Evolutionary conservation across 106 monocot genomes (phyloP), one percentile per base, ranked within the genome.

Genomic region (Dendrobium huoshanense): DNA sequence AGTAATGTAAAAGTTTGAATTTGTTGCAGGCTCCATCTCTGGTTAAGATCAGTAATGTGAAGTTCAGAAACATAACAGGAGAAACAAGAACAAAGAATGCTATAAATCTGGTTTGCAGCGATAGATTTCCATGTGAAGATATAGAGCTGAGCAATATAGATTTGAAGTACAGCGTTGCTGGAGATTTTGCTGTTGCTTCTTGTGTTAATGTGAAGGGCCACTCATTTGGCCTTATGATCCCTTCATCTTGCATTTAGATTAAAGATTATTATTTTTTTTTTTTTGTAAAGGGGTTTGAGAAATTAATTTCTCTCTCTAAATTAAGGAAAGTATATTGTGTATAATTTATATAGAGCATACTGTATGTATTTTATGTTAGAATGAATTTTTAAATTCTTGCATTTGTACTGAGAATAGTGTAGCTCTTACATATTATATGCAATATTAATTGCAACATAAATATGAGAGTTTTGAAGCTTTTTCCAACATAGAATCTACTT

Each of bases 41-140:
- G 16, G 88, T 88, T n/a, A 85, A 85, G 75, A 83, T 85, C 25
- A 85, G 84, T 54, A 72, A 78, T 3, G 73, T 88, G 9, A 81
- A 55, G 54, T 88, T 83, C 54, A 56, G 41, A 13, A 75, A 83
- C 40, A 85, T 88, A 2, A 42, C 68, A 44, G 88, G 88, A 10
- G 74, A 47, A 10, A 83, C 83, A 18, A 44, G 45, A 25, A 77
- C 85, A 20, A 75, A 79, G 55, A 78, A 75, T 27, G 88, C 85
- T 6, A 77, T 88, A 20, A 78, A 78, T 9, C 79, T 88, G 18
- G 33, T 58, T 3, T 88, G 88, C 75, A 88, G 88, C 44, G 58
- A 78, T 0, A n/a, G 74, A 9, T 55, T 33, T 10, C 88, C 88
- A n/a, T 88, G 88, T 22, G 31, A 83, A 49, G 73, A 67, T 13